Percentiles rank a stretch among this genome's conserved stretches.
Conservation (phyloP, 1,284 basidiomycete genomes). For the Tylopilus sp. region DNA sequence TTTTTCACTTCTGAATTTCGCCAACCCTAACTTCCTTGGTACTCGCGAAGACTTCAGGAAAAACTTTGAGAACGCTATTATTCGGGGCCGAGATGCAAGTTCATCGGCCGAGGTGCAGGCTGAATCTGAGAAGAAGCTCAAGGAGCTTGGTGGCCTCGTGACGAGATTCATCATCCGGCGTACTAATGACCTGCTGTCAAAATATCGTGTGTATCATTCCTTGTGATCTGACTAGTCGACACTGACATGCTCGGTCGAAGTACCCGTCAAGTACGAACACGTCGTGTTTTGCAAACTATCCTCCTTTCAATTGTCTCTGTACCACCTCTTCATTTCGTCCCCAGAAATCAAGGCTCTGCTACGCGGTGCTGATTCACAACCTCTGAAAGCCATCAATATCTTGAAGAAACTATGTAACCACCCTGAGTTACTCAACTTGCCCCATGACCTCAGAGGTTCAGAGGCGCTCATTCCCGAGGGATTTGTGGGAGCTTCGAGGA, state of each 20-base stretch:
- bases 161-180: constrained; percentile 96
- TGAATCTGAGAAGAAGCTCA: constrained; percentile 85
- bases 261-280: constrained; percentile 98
- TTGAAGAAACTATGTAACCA: constrained; percentile 98
- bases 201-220: constrained; percentile 70
- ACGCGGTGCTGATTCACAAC: constrained; percentile 88
- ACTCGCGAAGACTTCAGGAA: constrained; percentile 91
- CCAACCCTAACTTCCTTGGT: constrained; percentile 94
- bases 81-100: constrained; percentile 88
- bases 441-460: constrained; percentile 82
- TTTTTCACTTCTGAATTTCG: constrained; percentile 93
- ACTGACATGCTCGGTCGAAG: constrained; percentile 40
- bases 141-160: constrained; percentile 86
- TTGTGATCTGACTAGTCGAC: neutral
- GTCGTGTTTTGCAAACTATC: constrained; percentile 96
- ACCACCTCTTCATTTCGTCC: constrained; percentile 90
- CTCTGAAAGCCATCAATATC: constrained; percentile 94
- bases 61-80: constrained; percentile 93
- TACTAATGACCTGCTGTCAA: constrained; percentile 95
- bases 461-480: constrained; percentile 82
- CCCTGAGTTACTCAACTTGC: constrained; percentile 87
- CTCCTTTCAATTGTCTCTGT: constrained; percentile 83
- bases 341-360: constrained; percentile 91
- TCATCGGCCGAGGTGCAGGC: constrained; percentile 82
- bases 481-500: constrained; percentile 56